These are phyloP conservation scores for Exophiala xenobiotica DNA, from an alignment of 2,329 filamentous ascomycete genomes.

Conservation along the genomic window DNA sequence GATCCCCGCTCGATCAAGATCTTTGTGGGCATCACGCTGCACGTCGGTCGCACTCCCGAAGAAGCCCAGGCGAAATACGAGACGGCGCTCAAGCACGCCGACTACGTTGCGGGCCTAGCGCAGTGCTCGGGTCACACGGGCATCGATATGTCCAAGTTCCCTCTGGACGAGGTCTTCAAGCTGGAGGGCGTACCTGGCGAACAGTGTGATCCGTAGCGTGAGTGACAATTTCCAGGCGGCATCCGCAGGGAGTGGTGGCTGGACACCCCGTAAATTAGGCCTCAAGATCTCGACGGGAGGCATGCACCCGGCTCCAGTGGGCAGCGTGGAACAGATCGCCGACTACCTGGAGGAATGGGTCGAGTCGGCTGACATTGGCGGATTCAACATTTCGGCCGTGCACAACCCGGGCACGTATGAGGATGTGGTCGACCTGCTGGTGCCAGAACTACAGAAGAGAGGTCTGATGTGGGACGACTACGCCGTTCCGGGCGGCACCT, in stretches of 20 bases:
- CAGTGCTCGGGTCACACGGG: constrained; percentile 60
- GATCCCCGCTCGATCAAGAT: constrained; percentile 59
- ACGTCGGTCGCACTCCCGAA: constrained; percentile 51
- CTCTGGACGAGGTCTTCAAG: constrained; percentile 60
- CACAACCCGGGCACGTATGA: constrained; percentile 67
- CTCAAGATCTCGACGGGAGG: constrained; percentile 50
- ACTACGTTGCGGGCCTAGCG: constrained; percentile 54
- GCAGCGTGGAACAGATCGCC: constrained; percentile 63
- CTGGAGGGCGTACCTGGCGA: constrained; percentile 53
- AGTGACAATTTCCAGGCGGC: constrained; percentile 5
- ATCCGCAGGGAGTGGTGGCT: constrained; percentile 34
- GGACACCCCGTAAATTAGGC: constrained; percentile 46
- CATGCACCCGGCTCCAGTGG: constrained; percentile 49
- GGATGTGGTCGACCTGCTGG: constrained; percentile 63
- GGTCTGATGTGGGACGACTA: constrained; percentile 41
- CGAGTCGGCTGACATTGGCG: constrained; percentile 67
- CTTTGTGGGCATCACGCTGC: constrained; percentile 51
- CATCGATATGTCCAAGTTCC: constrained; percentile 57
- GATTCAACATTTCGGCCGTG: constrained; percentile 68
- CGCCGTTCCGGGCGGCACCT: constrained; percentile 33
- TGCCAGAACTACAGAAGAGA: constrained; percentile 58
- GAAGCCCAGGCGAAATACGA: constrained; percentile 55
- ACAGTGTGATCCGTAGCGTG: constrained; percentile 50
- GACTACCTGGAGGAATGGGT: constrained; percentile 68
- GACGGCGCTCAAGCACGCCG: constrained; percentile 52